phyloP scores from a whole-genome alignment of 805 yeast genomes.

The Candida endomychidarum region DNA sequence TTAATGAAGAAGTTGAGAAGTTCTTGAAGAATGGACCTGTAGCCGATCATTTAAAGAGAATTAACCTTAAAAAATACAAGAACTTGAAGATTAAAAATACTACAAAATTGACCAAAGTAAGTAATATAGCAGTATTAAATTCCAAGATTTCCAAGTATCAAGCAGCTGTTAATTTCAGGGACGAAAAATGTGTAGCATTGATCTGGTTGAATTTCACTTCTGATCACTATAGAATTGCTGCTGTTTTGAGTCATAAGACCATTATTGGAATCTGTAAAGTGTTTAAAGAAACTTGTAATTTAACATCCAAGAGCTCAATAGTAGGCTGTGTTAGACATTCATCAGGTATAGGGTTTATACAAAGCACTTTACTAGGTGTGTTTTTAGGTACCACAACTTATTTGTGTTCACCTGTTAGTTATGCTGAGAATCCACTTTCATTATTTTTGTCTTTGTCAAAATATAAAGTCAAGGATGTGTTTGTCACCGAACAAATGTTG shows the following conservation, averaged over 20 bases:
- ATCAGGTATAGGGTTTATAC: constrained; percentile 83
- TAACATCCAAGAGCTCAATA: constrained; percentile 68
- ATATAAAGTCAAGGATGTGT: constrained; percentile 80
- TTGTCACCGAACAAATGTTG: constrained; percentile 80
- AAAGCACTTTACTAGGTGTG: constrained; percentile 79
- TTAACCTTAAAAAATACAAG: constrained; percentile 29
- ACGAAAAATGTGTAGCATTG: constrained; percentile 49
- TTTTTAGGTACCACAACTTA: constrained; percentile 86
- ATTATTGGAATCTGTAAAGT: constrained; percentile 81
- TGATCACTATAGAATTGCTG: constrained; percentile 66
- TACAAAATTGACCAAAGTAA: constrained; percentile 49
- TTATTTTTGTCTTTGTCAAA: constrained; percentile 72
- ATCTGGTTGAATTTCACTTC: constrained; percentile 72
- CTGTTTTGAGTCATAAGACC: constrained; percentile 56
- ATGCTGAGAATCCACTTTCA: constrained; percentile 67
- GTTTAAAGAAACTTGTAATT: constrained; percentile 87
- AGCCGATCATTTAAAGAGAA: constrained; percentile 55
- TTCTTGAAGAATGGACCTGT: constrained; percentile 68
- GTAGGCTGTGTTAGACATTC: constrained; percentile 86
- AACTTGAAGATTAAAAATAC: constrained; percentile 67
- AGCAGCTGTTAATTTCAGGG: constrained; percentile 37
- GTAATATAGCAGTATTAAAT: constrained; percentile 40
- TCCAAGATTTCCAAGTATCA: constrained; percentile 45
- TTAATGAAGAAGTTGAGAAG: constrained; percentile 73
- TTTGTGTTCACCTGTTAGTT: constrained; percentile 74